Evolutionary conservation across 2,329 filamentous ascomycete species (phyloP), one percentile per base, ranked within the genome.

Genomic region (Xylariaceae sp.): DNA sequence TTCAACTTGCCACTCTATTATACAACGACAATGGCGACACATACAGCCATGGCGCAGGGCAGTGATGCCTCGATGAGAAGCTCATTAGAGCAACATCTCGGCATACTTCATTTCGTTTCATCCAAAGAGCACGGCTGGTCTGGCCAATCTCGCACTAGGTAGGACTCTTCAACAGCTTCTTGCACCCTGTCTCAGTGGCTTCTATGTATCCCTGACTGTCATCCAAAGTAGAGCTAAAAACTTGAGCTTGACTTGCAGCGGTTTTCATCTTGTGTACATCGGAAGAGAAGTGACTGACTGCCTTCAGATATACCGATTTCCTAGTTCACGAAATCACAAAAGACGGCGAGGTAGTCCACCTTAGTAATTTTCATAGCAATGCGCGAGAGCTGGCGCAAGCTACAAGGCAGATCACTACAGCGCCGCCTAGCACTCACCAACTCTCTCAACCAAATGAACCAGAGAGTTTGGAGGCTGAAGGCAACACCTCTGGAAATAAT

Each of bases 291-390:
- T 39, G 49, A 30, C 57, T 65, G 24, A 63, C 36, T 45, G 26
- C 15, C 5, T 20, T 35, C 41, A 84, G 91, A 61, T 97, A 92
- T 72, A 93, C 92, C 3, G 92, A 97, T 70, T 97, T 97, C 65
- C 78, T 94, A 63, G 92, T 97, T 64, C 92, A 96, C 67, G 92
- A 97, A 72, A 93, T 97, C 58, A 76, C 82, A 16, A 85, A 86
- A 24, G 83, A 88, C 66, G 92, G 92, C 13, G 74, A 85, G 48
- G 89, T 96, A 11, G 71, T 94, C 46, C 91, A 93, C 70, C 76
- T 97, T 42, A 78, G 72, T 52, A 81, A 77, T 47, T 71, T 81
- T 15, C 72, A 70, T 49, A 65, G 66, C 6, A 70, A 72, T 37
- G 26, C 61, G 6, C 59, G 58, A 51, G 53, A 63, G 33, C 53